Base-by-base conservation (phyloP, 345 rosid genomes). In the Gossypioides kirkii region DNA sequence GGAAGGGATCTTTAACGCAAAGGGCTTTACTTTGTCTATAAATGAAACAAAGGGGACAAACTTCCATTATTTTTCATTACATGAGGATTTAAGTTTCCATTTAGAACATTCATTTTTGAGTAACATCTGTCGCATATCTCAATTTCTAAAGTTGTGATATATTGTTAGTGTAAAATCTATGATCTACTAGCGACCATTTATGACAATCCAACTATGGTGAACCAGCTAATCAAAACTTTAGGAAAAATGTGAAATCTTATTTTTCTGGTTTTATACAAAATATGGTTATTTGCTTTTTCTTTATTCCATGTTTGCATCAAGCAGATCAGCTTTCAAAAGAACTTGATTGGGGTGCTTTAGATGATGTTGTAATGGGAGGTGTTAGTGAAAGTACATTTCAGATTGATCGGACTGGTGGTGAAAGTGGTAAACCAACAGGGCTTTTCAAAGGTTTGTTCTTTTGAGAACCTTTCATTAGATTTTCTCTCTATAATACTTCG, bases 311-410 rank as follows among this genome's bases (percentile, higher is more conserved):
- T 67, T 65, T 76, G 72, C 47, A 20, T 68, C 70, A 25, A 76
- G 49, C 90, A 94, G 98, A 81, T 70, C 81, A 80, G 47, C 80
- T 73, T 3, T 84, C 88, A 64, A 92, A 82, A 82, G 98, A 94
- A 80, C 87, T 90, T 69, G 87, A 88, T 45, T 94, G 98, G 98
- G 98, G 99, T 43, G 87, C 99, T 77, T 85, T 92, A 76, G 98
- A 94, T 80, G 99, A 94, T 82, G 96, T 94, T 72, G 98, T 94
- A 26, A 94, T 94, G 99, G 98, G 98, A 54, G 99, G 97, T 28
- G 94, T 94, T 67, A 94, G 99, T 38, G 84, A 90, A 85, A 94
- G 99, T 75, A 82, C 82, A 25, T 90, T 92, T 77, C 69, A 77
- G 72, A 83, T 88, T 54, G 95, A 86, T 78, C 82, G 75, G 17